Evolutionary conservation across 176 grass and related monocot species (phyloP).

Genomic region (Oryza glaberrima): DNA sequence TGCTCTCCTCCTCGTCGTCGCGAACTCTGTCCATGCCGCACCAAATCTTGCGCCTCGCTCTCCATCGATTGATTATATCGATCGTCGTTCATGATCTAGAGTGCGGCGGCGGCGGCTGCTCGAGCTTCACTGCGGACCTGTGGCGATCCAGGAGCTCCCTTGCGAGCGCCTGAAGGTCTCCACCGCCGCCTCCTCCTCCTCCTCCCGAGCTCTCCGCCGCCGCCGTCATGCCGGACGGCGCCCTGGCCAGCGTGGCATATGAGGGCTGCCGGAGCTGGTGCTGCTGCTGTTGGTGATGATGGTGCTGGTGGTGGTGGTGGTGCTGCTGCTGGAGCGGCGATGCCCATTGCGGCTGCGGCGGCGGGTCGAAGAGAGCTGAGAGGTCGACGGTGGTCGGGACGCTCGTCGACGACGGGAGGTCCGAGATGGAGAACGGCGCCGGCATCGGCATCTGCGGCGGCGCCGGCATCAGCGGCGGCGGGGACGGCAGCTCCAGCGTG

Average conservation of each 20-base stretch:
- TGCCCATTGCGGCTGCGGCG: slow-evolving; percentile 47
- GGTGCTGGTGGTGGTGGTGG: slow-evolving; percentile 42
- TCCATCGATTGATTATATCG: slow-evolving; percentile 15
- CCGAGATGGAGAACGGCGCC: slow-evolving; percentile 68
- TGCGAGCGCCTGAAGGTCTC: slow-evolving; percentile 92
- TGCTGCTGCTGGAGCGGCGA: slow-evolving; percentile 35
- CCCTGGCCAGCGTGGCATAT: slow-evolving; percentile 38
- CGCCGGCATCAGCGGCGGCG: slow-evolving; percentile 54
- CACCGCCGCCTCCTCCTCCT: background rate
- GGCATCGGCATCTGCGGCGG: slow-evolving; percentile 56
- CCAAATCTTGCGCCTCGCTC: slow-evolving; percentile 13
- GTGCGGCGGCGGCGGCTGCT: slow-evolving; percentile 56
- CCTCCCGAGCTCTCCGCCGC: slow-evolving; percentile 39
- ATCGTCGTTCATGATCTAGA: slow-evolving; percentile 31
- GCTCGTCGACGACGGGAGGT: slow-evolving; percentile 72
- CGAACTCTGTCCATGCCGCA: slow-evolving; percentile 22
- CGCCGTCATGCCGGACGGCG: slow-evolving; percentile 28
- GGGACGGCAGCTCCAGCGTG: slow-evolving; percentile 84
- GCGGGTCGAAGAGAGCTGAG: slow-evolving; percentile 69
- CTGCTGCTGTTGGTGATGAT: slow-evolving; percentile 24
- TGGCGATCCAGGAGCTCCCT: slow-evolving; percentile 87
- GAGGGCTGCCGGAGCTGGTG: slow-evolving; percentile 42
- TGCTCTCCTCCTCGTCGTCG: slow-evolving; percentile 28
- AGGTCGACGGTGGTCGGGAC: slow-evolving; percentile 66
- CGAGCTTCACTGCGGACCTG: slow-evolving; percentile 52